Evolutionary conservation across 2,329 filamentous ascomycete species (phyloP).

Genomic region (Bipolaris zeicola): DNA sequence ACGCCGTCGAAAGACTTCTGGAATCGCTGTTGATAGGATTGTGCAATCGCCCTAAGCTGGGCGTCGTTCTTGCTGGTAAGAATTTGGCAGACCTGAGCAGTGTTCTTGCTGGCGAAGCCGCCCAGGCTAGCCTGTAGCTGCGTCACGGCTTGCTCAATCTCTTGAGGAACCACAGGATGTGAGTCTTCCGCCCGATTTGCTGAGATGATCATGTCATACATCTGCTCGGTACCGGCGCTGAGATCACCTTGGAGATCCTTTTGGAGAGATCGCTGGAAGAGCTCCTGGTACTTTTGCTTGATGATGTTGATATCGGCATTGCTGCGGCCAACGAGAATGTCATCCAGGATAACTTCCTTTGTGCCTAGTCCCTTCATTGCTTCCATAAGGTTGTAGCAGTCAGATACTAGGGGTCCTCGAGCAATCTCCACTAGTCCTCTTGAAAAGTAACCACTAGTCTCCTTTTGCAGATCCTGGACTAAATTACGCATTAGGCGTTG

Average conservation of each 20-base stretch:
- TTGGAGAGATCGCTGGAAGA: slow-evolving; percentile 70
- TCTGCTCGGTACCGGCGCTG: slow-evolving; percentile 81
- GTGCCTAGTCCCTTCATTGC: slow-evolving; percentile 82
- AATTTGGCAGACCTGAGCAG: slow-evolving; percentile 78
- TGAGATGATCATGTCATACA: slow-evolving; percentile 82
- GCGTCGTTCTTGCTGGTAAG: slow-evolving; percentile 76
- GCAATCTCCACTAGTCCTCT: slow-evolving; percentile 75
- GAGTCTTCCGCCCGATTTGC: slow-evolving; percentile 79
- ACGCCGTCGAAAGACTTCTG: slow-evolving; percentile 72
- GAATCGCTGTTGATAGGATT: slow-evolving; percentile 76
- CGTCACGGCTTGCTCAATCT: slow-evolving; percentile 76
- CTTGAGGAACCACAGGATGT: slow-evolving; percentile 71
- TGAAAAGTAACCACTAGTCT: slow-evolving; percentile 75
- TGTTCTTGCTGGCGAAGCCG: slow-evolving; percentile 71
- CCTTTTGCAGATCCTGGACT: slow-evolving; percentile 74
- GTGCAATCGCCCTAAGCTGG: slow-evolving; percentile 80
- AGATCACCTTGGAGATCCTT: slow-evolving; percentile 77
- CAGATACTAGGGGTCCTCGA: slow-evolving; percentile 78
- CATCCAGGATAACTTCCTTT: slow-evolving; percentile 84
- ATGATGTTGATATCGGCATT: slow-evolving; percentile 91
- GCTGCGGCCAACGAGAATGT: slow-evolving; percentile 78
- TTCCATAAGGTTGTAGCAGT: slow-evolving; percentile 71
- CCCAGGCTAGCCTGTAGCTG: slow-evolving; percentile 74
- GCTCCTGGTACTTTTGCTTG: slow-evolving; percentile 74
- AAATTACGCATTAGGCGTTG: slow-evolving; percentile 68